Evolutionary conservation across 2,329 filamentous ascomycete genomes (phyloP).

Genomic region (Hypoxylon sp.): DNA sequence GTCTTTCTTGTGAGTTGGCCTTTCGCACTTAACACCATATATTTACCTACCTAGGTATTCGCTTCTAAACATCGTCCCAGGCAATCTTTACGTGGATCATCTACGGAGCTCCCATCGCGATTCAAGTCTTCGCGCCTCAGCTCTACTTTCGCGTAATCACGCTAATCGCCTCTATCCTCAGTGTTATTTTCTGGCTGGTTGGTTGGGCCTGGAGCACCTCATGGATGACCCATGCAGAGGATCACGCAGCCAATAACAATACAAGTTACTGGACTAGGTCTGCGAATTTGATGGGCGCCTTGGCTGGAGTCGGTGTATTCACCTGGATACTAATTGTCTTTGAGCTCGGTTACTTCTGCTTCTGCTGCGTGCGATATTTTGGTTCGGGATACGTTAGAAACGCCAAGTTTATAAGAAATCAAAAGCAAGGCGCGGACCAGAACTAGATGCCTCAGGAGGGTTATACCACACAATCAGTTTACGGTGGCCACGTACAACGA

Average conservation of each 20-base stretch:
- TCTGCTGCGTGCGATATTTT: constrained; percentile 48
- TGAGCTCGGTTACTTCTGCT: constrained; percentile 55
- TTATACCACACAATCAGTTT: constrained; percentile 17
- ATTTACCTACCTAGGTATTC: constrained; percentile 8
- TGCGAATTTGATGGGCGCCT: constrained; percentile 54
- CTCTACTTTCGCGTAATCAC: constrained; percentile 56
- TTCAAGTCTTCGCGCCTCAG: constrained; percentile 53
- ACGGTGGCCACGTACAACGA: constrained; percentile 5
- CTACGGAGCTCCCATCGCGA: constrained; percentile 53
- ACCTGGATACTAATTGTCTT: constrained; percentile 57
- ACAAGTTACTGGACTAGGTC: constrained; percentile 40
- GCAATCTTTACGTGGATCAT: constrained; percentile 56
- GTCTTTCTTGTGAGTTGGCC: constrained; percentile 59
- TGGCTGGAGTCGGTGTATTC: constrained; percentile 57
- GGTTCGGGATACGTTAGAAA: constrained; percentile 32
- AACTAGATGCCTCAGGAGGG: not conserved
- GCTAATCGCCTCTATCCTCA: constrained; percentile 53
- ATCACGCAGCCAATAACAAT: constrained; percentile 34
- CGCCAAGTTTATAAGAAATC: constrained; percentile 48
- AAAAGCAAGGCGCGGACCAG: constrained; percentile 11
- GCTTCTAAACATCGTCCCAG: constrained; percentile 44
- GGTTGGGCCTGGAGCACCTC: constrained; percentile 58
- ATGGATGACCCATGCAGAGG: constrained; percentile 48
- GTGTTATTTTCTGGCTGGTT: constrained; percentile 59
- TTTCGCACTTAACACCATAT: constrained; percentile 19